These are phyloP conservation scores for Otatea glauca DNA, from an alignment of 176 grass and related monocot species.

Conservation along the genomic window DNA sequence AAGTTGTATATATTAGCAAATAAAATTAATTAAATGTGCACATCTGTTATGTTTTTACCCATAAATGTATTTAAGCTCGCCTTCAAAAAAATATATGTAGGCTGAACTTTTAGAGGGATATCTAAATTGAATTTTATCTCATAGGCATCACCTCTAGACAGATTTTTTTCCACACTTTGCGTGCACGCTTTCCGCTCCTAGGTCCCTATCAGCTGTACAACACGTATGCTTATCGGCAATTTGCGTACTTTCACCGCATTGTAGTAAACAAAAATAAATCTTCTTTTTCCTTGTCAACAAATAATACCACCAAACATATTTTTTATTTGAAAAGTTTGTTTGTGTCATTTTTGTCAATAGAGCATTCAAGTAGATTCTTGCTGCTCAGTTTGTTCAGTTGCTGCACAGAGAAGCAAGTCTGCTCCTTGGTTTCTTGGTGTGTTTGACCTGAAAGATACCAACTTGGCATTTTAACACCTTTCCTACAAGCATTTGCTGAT, in stretches of 20 bases:
- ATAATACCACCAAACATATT: neutral
- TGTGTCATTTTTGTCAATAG: neutral
- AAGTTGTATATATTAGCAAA: neutral
- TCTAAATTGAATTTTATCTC: neutral
- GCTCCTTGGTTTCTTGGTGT: slow-evolving; percentile 19
- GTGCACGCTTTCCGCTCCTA: neutral
- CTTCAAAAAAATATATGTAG: neutral
- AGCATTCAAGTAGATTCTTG: neutral
- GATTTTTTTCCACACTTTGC: neutral
- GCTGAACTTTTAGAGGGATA: neutral
- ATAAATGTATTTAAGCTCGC: neutral
- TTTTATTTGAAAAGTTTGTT: neutral
- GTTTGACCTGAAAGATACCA: slow-evolving; percentile 33
- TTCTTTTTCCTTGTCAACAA: neutral
- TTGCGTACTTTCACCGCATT: neutral
- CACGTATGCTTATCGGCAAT: neutral
- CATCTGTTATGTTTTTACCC: neutral
- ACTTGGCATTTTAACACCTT: slow-evolving; percentile 21
- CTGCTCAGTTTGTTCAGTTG: slow-evolving; percentile 21
- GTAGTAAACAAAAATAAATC: neutral
- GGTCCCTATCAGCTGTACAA: neutral
- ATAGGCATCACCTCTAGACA: neutral
- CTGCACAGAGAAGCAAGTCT: slow-evolving; percentile 31
- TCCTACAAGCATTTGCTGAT: slow-evolving; percentile 1
- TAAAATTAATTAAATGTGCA: neutral